These are phyloP conservation scores for Dryadomyces quercivorus DNA, from an alignment of 2,329 filamentous ascomycete genomes.

Conservation along the genomic window DNA sequence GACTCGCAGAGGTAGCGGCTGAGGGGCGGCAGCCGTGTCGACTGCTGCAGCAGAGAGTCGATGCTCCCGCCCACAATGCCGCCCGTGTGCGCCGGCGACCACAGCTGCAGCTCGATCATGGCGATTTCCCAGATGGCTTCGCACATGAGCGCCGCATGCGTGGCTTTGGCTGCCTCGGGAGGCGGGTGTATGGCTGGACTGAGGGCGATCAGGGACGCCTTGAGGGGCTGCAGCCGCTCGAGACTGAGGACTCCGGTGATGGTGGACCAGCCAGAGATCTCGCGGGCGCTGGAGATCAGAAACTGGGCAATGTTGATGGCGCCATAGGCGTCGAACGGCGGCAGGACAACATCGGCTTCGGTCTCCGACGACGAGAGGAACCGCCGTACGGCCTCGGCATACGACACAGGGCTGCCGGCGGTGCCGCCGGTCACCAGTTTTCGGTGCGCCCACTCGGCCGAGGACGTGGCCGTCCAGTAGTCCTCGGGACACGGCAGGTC, in stretches of 20 bases:
- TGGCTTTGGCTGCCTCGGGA: not conserved
- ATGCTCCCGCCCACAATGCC: slow-evolving; percentile 23
- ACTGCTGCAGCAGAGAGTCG: slow-evolving; percentile 17
- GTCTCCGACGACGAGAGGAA: slow-evolving; percentile 21
- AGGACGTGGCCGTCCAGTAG: slow-evolving; percentile 24
- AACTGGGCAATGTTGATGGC: slow-evolving; percentile 29
- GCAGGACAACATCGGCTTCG: slow-evolving; percentile 14
- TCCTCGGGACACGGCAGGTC: slow-evolving; percentile 26
- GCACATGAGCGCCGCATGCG: slow-evolving; percentile 13
- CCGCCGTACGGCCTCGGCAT: slow-evolving; percentile 23
- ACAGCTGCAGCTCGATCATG: slow-evolving; percentile 29
- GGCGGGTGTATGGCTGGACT: slow-evolving; percentile 17
- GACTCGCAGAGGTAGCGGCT: slow-evolving; percentile 21
- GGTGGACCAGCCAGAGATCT: slow-evolving; percentile 29
- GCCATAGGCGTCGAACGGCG: slow-evolving; percentile 26
- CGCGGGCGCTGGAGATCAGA: slow-evolving; percentile 26
- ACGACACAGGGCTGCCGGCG: slow-evolving; percentile 15
- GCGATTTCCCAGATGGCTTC: slow-evolving; percentile 27
- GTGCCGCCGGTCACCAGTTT: slow-evolving; percentile 14
- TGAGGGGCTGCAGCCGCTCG: slow-evolving; percentile 23
- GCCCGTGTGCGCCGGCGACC: slow-evolving; percentile 26
- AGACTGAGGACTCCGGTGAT: slow-evolving; percentile 28
- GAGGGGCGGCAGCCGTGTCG: slow-evolving; percentile 18
- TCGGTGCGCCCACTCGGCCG: slow-evolving; percentile 22
- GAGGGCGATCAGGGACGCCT: slow-evolving; percentile 22